A percentile compares a stretch with the other conserved stretches of the same genome.
These are phyloP conservation scores for Ophiostoma sp. DNA, from an alignment of 2,329 filamentous ascomycete species.

Conservation along the genomic window DNA sequence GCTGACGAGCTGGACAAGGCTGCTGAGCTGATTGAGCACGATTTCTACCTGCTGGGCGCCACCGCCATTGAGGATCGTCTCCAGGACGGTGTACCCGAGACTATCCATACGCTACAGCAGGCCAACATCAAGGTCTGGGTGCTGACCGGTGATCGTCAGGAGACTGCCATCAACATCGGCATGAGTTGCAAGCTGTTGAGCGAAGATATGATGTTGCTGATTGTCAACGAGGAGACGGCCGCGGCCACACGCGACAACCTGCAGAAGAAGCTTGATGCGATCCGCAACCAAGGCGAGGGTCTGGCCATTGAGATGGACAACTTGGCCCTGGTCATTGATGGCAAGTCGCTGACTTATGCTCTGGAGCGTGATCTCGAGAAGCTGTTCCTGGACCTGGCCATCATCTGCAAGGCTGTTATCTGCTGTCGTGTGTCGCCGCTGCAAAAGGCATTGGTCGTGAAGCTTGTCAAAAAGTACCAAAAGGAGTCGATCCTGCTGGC, in stretches of 20 bases:
- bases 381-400: constrained; percentile 82
- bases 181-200: constrained; percentile 99
- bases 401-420: constrained; percentile 98
- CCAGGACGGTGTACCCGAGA: constrained; percentile 96
- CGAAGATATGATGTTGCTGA: constrained; percentile 96
- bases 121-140: constrained; percentile 99
- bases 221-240: constrained; percentile 85
- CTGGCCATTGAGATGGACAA: constrained; percentile 71
- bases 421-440: constrained; percentile 95
- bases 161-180: constrained; percentile 98
- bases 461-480: constrained; percentile 89
- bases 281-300: constrained; percentile 72
- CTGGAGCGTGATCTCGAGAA: constrained; percentile 92
- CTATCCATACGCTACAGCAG: constrained; percentile 92
- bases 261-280: constrained; percentile 87
- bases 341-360: constrained; percentile 88
- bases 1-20: constrained; percentile 96
- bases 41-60: constrained; percentile 84
- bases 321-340: constrained; percentile 88
- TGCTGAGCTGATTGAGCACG: constrained; percentile 88
- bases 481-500: constrained; percentile 87
- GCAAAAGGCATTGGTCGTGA: constrained; percentile 95
- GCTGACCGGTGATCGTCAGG: constrained; percentile 91
- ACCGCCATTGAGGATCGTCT: constrained; percentile 96
- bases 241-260: constrained; percentile 79